These are phyloP conservation scores for Ulmus americana DNA, from an alignment of 331 rosid species.

Conservation along the genomic window DNA sequence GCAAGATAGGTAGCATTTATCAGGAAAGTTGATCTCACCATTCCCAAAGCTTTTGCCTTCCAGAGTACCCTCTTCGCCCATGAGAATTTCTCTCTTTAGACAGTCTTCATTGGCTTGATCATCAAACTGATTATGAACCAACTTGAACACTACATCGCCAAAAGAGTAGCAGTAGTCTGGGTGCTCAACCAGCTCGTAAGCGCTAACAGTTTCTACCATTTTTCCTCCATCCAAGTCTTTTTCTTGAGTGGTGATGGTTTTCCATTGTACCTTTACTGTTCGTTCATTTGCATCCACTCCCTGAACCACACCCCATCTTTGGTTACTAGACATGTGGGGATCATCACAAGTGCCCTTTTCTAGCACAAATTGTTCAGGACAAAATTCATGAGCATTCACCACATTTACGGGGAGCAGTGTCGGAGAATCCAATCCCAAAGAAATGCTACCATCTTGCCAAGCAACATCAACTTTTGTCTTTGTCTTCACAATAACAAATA, in stretches of 20 bases:
- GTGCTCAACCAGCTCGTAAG: slow-evolving; percentile 85
- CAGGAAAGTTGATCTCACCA: slow-evolving; percentile 29
- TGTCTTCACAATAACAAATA: slow-evolving; percentile 64
- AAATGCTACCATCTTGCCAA: slow-evolving; percentile 80
- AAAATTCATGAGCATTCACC: slow-evolving; percentile 72
- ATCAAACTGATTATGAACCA: slow-evolving; percentile 47
- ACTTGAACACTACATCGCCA: slow-evolving; percentile 80
- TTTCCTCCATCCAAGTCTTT: slow-evolving; percentile 35
- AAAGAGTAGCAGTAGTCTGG: slow-evolving; percentile 70
- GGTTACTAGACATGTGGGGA: slow-evolving; percentile 40
- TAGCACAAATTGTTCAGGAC: slow-evolving; percentile 83
- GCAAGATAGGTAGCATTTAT: slow-evolving; percentile 44
- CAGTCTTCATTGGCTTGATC: slow-evolving; percentile 34
- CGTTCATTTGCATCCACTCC: slow-evolving; percentile 75
- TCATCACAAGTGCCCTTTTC: slow-evolving; percentile 73
- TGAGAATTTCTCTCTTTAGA: slow-evolving; percentile 24
- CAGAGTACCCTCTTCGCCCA: slow-evolving; percentile 33
- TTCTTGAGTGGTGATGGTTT: slow-evolving; percentile 29
- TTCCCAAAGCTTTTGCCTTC: slow-evolving; percentile 26
- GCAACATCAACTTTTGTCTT: slow-evolving; percentile 65
- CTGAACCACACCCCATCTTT: slow-evolving; percentile 83
- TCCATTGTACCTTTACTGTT: slow-evolving; percentile 76
- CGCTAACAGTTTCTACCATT: slow-evolving; percentile 74
- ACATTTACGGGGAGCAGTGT: slow-evolving; percentile 57
- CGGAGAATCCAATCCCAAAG: slow-evolving; percentile 58